Conservation (phyloP, 768 basidiomycete species). For the Coprinopsis marcescibilis region DNA sequence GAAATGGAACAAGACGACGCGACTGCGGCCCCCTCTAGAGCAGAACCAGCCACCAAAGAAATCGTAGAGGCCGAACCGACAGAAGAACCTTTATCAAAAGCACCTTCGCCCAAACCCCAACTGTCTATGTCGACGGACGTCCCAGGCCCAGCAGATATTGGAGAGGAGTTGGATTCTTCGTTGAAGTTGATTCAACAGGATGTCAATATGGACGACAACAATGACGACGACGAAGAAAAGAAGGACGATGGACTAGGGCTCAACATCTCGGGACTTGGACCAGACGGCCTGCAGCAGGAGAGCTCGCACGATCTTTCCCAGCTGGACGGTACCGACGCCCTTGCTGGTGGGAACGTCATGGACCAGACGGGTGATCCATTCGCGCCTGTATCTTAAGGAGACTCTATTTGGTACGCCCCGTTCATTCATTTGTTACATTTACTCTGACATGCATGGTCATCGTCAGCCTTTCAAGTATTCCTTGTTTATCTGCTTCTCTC, state of each 20-base stretch:
- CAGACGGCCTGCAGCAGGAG: constrained; percentile 59
- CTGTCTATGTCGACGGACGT: constrained; percentile 47
- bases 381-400: constrained; percentile 19
- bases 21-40: constrained; percentile 32
- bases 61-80: constrained; percentile 21
- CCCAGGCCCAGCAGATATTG: constrained; percentile 10
- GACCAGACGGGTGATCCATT: constrained; percentile 60
- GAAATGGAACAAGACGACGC: constrained; percentile 69
- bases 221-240: constrained; percentile 34
- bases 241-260: constrained; percentile 41
- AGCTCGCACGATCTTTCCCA: constrained; percentile 49
- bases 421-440: not conserved
- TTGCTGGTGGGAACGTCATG: constrained; percentile 59
- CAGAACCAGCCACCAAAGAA: constrained; percentile 22
- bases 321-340: constrained; percentile 43
- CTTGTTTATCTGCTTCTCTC: not conserved
- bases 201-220: constrained; percentile 32
- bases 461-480: not conserved
- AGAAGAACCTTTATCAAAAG: constrained; percentile 46
- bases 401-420: not conserved
- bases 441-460: not conserved
- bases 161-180: constrained; percentile 45
- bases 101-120: constrained; percentile 64
- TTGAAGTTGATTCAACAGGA: constrained; percentile 57
- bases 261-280: constrained; percentile 59